Base-by-base conservation (phyloP, 1,284 basidiomycete species). In the Sphagnurus paluster region DNA sequence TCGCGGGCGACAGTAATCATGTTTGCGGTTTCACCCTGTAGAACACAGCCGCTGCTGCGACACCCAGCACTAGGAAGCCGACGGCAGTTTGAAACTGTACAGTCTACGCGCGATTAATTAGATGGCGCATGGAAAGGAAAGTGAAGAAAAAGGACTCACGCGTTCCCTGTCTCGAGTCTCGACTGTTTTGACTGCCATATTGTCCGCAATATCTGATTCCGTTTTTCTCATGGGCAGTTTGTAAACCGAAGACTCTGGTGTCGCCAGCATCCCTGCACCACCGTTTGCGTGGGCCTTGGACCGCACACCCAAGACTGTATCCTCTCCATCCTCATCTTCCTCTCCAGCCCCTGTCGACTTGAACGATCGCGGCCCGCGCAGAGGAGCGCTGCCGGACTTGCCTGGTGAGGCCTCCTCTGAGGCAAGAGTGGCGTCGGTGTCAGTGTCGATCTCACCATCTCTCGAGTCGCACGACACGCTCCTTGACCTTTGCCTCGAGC, bases 21-120 rank as follows among this genome's bases (percentile, higher is more conserved):
- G 52, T 48, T 56, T 70, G 65, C 2, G 64, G 61, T 58, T 79
- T 80, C n/a, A 83, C 78, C 48, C 80, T 72, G 80, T 80, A 85
- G 56, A 82, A 65, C 33, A 86, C 83, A 3, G 82, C 83, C n/a
- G 76, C 82, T 2, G 82, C 80, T 6, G 80, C 81, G 5, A 81
- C 75, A 43, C 79, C 70, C 23, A 85, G 62, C 1, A 85, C 70
- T 9, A 85, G 57, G 4, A 84, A 75, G 4, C 83, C 83, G 2
- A 82, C 62, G 2, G 77, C 80, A 4, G 80, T 72, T 50, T 74
- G 72, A 17, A 74, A 75, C 60, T 48, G 55, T 14, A 42, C 55
- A 52, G 59, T 61, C 33, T 14, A 43, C 28, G 36, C 24, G 16
- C 26, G 21, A 42, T 37, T 13, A 7, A 34, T 38, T 29, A 44